phyloP scores from a whole-genome alignment of 345 rosid genomes.

The Physaria fendleri region DNA sequence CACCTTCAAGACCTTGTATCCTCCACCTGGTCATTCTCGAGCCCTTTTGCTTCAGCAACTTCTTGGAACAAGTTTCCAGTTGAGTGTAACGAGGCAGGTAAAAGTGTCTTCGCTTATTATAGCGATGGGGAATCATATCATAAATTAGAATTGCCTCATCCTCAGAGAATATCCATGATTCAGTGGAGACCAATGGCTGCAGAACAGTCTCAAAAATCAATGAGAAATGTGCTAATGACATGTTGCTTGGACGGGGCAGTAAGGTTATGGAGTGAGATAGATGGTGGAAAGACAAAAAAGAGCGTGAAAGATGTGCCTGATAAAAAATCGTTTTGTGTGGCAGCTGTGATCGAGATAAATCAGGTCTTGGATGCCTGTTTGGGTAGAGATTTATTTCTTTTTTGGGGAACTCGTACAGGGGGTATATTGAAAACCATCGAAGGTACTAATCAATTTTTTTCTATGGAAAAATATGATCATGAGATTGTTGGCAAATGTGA shows the following conservation, averaged over 20 bases:
- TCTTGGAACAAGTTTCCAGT: constrained; percentile 30
- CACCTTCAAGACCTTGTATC: constrained; percentile 71
- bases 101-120: constrained; percentile 44
- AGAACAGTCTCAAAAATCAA: constrained; percentile 29
- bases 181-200: constrained; percentile 72
- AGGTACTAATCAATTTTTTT: constrained; percentile 36
- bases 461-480: constrained; percentile 31
- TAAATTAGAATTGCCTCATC: constrained; percentile 51
- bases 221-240: constrained; percentile 60
- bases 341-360: constrained; percentile 72
- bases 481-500: constrained; percentile 57
- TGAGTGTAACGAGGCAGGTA: constrained; percentile 36
- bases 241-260: constrained; percentile 86
- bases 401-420: constrained; percentile 59
- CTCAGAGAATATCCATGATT: constrained; percentile 65
- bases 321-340: constrained; percentile 52
- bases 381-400: constrained; percentile 46
- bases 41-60: constrained; percentile 63
- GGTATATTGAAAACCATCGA: constrained; percentile 42
- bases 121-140: constrained; percentile 38
- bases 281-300: constrained; percentile 50
- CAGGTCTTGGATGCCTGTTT: constrained; percentile 49
- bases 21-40: constrained; percentile 70
- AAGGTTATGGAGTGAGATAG: constrained; percentile 83
- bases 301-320: constrained; percentile 42